Evolutionary conservation across 352 stramenopile species (phyloP).

Genomic region (Phytophthora quininea): DNA sequence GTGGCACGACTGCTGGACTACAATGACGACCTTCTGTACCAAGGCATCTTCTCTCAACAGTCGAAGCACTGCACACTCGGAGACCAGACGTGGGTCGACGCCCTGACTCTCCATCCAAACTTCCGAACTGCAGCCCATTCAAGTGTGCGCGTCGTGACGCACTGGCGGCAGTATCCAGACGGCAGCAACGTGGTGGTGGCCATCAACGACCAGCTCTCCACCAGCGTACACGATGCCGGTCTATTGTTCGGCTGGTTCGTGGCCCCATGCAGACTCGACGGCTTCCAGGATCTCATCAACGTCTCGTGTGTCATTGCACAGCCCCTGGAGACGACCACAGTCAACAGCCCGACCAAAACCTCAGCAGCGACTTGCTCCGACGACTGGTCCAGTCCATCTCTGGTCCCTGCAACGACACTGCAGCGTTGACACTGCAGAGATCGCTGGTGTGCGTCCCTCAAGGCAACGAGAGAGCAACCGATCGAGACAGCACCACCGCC

Average conservation of each 20-base stretch:
- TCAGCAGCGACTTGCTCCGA: conserved; percentile 60
- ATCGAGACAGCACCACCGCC: not conserved
- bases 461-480: no score
- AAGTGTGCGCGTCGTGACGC: conserved; percentile 43
- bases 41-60: conserved; percentile 49
- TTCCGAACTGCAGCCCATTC: conserved; percentile 15
- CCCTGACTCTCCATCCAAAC: conserved; percentile 43
- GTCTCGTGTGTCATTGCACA: conserved; percentile 65
- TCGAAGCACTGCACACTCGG: conserved; percentile 51
- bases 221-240: not conserved
- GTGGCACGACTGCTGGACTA: conserved; percentile 52
- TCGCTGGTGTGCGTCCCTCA: no score
- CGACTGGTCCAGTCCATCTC: conserved; percentile 34
- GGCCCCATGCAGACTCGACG: conserved; percentile 41
- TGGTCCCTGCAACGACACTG: no score
- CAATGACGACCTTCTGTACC: conserved; percentile 58
- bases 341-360: conserved; percentile 25
- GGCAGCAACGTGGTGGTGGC: conserved; percentile 62
- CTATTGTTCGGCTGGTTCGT: conserved; percentile 71
- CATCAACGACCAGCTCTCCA: conserved; percentile 19
- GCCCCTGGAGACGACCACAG: conserved; percentile 32
- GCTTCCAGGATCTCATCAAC: conserved; percentile 41
- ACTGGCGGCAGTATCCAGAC: conserved; percentile 65
- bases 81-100: conserved; percentile 60
- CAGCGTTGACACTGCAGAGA: no score